phyloP scores from a whole-genome alignment of 805 yeast genomes.

The Komagataella populi region DNA sequence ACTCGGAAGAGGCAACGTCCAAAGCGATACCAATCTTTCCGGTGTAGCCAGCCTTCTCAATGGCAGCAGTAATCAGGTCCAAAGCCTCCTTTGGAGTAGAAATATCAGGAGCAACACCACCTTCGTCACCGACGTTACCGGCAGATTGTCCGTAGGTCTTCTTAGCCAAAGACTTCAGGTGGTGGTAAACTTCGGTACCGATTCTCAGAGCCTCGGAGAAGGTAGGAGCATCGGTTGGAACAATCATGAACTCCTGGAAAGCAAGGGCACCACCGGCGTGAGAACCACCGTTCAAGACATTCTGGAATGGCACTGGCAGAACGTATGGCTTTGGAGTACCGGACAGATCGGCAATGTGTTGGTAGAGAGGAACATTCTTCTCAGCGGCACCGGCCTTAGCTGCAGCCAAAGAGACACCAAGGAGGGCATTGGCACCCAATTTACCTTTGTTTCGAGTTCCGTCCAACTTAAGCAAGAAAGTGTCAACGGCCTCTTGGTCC shows the following conservation, averaged over 20 bases:
- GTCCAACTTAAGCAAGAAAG: conserved; percentile 74
- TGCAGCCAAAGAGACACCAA: conserved; percentile 95
- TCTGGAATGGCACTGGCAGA: conserved; percentile 97
- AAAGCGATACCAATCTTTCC: conserved; percentile 87
- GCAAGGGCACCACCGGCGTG: conserved; percentile 99
- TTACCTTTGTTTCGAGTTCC: conserved; percentile 97
- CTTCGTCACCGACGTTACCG: conserved; percentile 99
- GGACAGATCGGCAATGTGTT: conserved; percentile 75
- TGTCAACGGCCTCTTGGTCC: conserved; percentile 80
- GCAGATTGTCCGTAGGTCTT: conserved; percentile 95
- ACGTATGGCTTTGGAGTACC: conserved; percentile 75
- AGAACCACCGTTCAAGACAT: conserved; percentile 98
- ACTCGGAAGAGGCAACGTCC: conserved; percentile 96
- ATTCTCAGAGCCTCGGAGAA: conserved; percentile 95
- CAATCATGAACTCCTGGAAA: conserved; percentile 99
- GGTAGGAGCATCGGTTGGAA: conserved; percentile 80
- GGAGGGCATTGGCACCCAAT: conserved; percentile 96
- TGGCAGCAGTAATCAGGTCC: conserved; percentile 83
- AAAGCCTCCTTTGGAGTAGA: conserved; percentile 93
- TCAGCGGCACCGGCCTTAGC: conserved; percentile 98
- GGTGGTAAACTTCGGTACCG: conserved; percentile 97
- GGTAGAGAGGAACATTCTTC: conserved; percentile 86
- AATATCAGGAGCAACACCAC: conserved; percentile 99
- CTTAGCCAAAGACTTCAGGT: conserved; percentile 84
- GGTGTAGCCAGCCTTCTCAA: conserved; percentile 88